A percentile compares a stretch with the other conserved stretches of the same genome.
These are phyloP conservation scores for Syncephalastrum monosporum DNA, from an alignment of 371 early-diverging fungal species.

Conservation along the genomic window DNA sequence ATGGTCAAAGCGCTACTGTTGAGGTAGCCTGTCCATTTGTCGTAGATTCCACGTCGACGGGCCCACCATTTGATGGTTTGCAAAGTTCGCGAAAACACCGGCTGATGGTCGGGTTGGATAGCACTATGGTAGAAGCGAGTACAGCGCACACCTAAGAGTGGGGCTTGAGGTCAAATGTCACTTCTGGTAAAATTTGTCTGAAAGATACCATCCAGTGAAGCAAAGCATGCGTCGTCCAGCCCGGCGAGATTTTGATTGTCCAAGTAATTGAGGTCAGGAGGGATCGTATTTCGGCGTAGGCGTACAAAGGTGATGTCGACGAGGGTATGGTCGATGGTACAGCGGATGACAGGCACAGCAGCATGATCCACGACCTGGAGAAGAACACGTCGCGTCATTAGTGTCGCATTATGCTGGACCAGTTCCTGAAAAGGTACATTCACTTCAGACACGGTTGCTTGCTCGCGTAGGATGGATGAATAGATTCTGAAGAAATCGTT, in stretches of 20 bases:
- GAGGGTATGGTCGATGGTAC: constrained; percentile 31
- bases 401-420: too few relatives aligned
- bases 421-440: constrained; percentile 20
- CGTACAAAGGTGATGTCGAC: constrained; percentile 45
- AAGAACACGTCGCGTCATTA: not conserved
- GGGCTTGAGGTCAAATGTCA: too few relatives aligned
- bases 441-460: constrained; percentile 19
- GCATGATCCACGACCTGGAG: constrained; percentile 27
- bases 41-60: constrained; percentile 28
- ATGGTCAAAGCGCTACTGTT: constrained; percentile 37
- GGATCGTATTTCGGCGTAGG: constrained; percentile 11
- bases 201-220: constrained; percentile 35
- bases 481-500: constrained; percentile 25
- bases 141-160: too few relatives aligned
- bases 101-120: constrained; percentile 12
- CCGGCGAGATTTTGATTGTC: constrained; percentile 25
- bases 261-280: constrained; percentile 21
- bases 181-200: too few relatives aligned
- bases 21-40: constrained; percentile 39
- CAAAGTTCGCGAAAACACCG: constrained; percentile 18
- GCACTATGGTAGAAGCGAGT: not conserved
- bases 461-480: constrained; percentile 16
- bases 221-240: constrained; percentile 26
- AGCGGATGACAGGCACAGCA: constrained; percentile 42
- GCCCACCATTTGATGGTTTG: constrained; percentile 44